A percentile compares a stretch with the other conserved stretches of the same genome.
Evolutionary conservation across 805 yeast species (phyloP).

Genomic region (Cyberlindnera meyerae): DNA sequence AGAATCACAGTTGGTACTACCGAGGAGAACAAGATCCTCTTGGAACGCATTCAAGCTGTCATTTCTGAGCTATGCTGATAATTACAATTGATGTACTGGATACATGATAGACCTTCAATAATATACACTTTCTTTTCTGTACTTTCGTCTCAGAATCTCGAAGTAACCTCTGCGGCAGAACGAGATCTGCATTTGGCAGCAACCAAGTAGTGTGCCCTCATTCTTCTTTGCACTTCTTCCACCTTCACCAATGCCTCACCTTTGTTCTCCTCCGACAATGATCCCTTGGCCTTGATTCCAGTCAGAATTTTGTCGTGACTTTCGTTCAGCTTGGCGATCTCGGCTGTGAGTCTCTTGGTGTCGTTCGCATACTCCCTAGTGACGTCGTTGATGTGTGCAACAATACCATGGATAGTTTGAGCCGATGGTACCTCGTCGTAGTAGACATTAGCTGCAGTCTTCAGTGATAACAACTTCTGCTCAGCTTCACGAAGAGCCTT

Average conservation of each 20-base stretch:
- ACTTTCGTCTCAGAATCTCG: slow-evolving; percentile 6
- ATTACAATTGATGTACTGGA: neutral
- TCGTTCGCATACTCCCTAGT: slow-evolving; percentile 20
- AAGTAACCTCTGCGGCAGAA: slow-evolving; percentile 11
- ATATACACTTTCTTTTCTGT: too few species aligned
- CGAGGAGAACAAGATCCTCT: slow-evolving; percentile 59
- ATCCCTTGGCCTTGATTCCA: neutral
- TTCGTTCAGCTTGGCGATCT: slow-evolving; percentile 19
- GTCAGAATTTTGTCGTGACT: slow-evolving; percentile 18
- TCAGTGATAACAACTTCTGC: slow-evolving; percentile 16
- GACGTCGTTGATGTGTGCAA: slow-evolving; percentile 14
- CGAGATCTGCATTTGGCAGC: slow-evolving; percentile 6
- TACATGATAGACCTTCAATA: too few species aligned
- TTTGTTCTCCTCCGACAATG: slow-evolving; percentile 6
- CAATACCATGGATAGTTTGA: slow-evolving; percentile 11
- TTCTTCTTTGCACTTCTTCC: slow-evolving; percentile 10
- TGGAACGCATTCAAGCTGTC: slow-evolving; percentile 42
- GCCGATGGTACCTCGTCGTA: slow-evolving; percentile 11
- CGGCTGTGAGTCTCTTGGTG: slow-evolving; percentile 15
- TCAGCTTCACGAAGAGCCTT: slow-evolving; percentile 17
- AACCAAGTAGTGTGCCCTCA: slow-evolving; percentile 7
- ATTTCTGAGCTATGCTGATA: slow-evolving; percentile 21
- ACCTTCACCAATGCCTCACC: slow-evolving; percentile 16
- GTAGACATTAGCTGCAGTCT: slow-evolving; percentile 15
- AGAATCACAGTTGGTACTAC: slow-evolving; percentile 84